phyloP scores from a whole-genome alignment of 2,329 filamentous ascomycete species.

The Alternaria dauci region DNA sequence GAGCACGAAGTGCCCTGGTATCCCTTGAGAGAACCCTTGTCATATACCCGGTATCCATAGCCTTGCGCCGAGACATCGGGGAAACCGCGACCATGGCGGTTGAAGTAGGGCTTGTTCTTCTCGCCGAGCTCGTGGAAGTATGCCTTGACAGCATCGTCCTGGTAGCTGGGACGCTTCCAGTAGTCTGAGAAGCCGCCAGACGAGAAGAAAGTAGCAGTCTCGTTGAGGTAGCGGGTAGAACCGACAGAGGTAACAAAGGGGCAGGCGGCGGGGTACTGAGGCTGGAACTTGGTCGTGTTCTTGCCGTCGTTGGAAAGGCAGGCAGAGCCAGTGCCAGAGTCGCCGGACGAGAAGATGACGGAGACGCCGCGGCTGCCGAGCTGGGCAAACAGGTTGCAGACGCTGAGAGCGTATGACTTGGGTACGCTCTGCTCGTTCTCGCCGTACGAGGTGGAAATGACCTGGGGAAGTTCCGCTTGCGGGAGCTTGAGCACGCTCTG shows the following conservation, averaged over 20 bases:
- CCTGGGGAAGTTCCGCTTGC: conserved; percentile 63
- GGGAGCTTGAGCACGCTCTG: conserved; percentile 64
- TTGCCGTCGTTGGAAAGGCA: conserved; percentile 68
- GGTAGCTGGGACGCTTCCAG: conserved; percentile 60
- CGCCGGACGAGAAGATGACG: conserved; percentile 69
- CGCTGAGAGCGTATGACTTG: conserved; percentile 65
- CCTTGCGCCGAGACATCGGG: conserved; percentile 71
- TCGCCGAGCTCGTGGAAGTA: conserved; percentile 56
- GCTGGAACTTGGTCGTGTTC: conserved; percentile 64
- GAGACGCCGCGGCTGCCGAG: conserved; percentile 71
- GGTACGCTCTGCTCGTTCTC: conserved; percentile 72
- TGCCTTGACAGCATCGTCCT: conserved; percentile 53
- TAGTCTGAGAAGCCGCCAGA: conserved; percentile 60
- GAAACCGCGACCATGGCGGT: conserved; percentile 64
- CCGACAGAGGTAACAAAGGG: conserved; percentile 74
- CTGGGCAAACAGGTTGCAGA: conserved; percentile 70
- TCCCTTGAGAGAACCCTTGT: conserved; percentile 52
- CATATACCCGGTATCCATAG: conserved; percentile 36
- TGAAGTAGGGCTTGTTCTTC: conserved; percentile 59
- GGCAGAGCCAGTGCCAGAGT: conserved; percentile 62
- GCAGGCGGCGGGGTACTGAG: conserved; percentile 71
- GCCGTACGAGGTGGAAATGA: conserved; percentile 71
- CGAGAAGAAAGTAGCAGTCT: conserved; percentile 58
- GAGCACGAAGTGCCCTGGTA: conserved; percentile 59
- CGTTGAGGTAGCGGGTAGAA: conserved; percentile 60